Percentiles rank a stretch among this genome's conserved stretches.
Conservation (phyloP, 768 basidiomycete genomes). For the Neoboletus subvelutipes region DNA sequence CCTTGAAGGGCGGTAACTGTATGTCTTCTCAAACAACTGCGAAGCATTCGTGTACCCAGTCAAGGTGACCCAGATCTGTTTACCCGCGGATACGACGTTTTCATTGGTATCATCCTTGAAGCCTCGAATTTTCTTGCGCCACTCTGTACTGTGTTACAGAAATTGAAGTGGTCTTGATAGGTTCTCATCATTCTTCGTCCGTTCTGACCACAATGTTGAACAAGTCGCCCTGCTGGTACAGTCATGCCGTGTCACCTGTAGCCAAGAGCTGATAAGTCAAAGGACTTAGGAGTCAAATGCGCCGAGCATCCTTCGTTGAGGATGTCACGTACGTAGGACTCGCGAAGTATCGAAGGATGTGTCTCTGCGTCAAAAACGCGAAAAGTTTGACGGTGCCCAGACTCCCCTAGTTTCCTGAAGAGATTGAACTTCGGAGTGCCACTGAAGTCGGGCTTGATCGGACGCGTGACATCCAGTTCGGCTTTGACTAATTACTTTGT, state of each 20-base stretch:
- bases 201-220: not conserved
- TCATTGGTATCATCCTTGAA: not conserved
- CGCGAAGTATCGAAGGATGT: not conserved
- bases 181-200: not conserved
- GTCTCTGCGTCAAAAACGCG: not conserved
- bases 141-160: not conserved
- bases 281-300: not conserved
- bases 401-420: too few relatives aligned
- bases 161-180: not conserved
- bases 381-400: not conserved
- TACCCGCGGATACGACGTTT: not conserved
- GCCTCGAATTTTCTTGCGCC: not conserved
- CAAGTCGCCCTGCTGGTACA: not conserved
- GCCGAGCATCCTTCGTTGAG: not conserved
- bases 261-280: not conserved
- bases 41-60: not conserved
- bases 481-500: not conserved
- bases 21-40: not conserved
- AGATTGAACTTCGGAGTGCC: too few relatives aligned
- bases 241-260: not conserved
- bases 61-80: not conserved
- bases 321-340: not conserved
- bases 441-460: too few relatives aligned
- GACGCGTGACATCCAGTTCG: not conserved
- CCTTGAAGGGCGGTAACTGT: not conserved